Conservation (phyloP, 306 rosid species). For the Castanospermum australe region DNA sequence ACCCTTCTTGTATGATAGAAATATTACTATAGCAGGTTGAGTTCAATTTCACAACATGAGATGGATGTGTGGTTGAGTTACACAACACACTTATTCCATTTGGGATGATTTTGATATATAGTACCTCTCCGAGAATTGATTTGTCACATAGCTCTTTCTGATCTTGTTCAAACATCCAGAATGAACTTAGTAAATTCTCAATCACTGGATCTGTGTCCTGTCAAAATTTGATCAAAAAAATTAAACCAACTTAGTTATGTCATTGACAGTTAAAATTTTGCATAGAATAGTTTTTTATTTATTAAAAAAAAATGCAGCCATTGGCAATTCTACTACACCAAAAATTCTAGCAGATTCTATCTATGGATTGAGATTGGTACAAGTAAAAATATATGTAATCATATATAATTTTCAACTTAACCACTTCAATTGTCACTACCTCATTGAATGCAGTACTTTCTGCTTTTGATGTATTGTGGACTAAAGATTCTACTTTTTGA, state of each 20-base stretch:
- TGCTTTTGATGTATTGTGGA: not conserved
- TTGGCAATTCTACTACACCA: not conserved
- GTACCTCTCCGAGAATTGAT: conserved; percentile 10
- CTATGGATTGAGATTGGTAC: not conserved
- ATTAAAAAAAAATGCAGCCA: not conserved
- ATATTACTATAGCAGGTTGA: not conserved
- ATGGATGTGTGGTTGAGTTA: not conserved
- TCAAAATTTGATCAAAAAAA: not conserved
- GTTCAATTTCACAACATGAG: not conserved
- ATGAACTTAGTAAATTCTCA: conserved; percentile 16
- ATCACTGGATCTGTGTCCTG: conserved; percentile 20
- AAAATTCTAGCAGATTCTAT: not conserved
- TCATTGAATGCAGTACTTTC: not conserved
- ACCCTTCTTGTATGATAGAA: not conserved
- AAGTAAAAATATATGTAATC: not conserved
- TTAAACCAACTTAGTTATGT: not conserved
- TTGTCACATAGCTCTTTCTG: not conserved
- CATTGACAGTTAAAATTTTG: not conserved
- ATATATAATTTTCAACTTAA: not conserved
- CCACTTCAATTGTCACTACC: not conserved
- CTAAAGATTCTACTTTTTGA: not conserved
- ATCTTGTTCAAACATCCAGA: conserved; percentile 14
- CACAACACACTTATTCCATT: not conserved
- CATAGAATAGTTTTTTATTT: not conserved
- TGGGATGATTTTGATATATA: not conserved